These are phyloP conservation scores for Tagetes erecta DNA, from an alignment of 129 eudicot genomes.

Conservation along the genomic window DNA sequence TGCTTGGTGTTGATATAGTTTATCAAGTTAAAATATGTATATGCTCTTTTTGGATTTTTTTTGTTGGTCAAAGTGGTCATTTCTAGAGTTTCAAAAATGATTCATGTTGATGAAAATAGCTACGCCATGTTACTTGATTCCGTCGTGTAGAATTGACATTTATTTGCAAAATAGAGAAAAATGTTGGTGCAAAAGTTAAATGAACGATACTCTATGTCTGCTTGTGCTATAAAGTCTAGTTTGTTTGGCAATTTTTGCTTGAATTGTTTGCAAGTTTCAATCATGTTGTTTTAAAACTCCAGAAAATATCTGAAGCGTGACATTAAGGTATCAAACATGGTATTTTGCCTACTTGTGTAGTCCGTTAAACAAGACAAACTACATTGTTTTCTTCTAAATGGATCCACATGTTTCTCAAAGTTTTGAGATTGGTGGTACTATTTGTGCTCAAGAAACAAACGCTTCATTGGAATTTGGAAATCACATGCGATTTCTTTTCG, in stretches of 20 bases:
- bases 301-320: not conserved
- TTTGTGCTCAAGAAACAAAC: constrained; percentile 26
- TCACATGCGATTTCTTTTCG: constrained; percentile 5
- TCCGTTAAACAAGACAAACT: constrained; percentile 4
- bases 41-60: not conserved
- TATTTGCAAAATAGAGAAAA: not conserved
- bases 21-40: not conserved
- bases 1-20: not conserved
- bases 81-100: not conserved
- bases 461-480: constrained; percentile 11
- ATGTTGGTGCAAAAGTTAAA: not conserved
- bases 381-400: not conserved
- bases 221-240: not conserved
- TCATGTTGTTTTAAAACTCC: not conserved
- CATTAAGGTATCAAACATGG: not conserved
- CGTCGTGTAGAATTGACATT: not conserved
- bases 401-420: constrained; percentile 4
- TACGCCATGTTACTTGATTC: constrained; percentile 15
- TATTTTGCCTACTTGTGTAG: not conserved
- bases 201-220: not conserved
- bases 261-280: constrained; percentile 1
- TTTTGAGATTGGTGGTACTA: constrained; percentile 12
- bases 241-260: not conserved
- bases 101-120: constrained; percentile 1
- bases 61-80: constrained; percentile 7